These are phyloP conservation scores for Rhytidhysteron rufulum DNA, from an alignment of 2,329 filamentous ascomycete species.

Conservation along the genomic window DNA sequence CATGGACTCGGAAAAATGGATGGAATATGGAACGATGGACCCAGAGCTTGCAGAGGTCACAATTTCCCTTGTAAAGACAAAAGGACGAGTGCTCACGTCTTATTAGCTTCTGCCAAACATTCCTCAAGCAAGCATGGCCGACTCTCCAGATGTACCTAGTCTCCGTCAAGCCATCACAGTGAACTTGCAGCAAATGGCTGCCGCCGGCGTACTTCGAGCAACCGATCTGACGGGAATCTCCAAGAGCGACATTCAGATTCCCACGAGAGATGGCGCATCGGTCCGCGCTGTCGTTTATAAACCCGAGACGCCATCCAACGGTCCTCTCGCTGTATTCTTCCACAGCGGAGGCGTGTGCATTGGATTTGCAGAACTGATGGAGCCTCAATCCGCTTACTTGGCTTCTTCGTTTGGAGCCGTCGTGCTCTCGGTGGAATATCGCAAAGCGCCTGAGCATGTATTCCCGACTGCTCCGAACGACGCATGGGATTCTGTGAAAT, in stretches of 20 bases:
- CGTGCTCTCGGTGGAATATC: slow-evolving; percentile 52
- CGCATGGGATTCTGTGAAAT: slow-evolving; percentile 44
- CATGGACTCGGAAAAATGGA: neutral
- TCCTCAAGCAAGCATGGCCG: slow-evolving; percentile 3
- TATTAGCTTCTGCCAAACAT: neutral
- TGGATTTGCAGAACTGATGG: slow-evolving; percentile 11
- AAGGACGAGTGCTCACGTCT: neutral
- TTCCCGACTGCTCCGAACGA: slow-evolving; percentile 51
- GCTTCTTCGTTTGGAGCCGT: slow-evolving; percentile 14
- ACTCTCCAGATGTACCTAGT: slow-evolving; percentile 1
- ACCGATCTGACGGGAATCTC: slow-evolving; percentile 8
- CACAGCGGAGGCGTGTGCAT: slow-evolving; percentile 17
- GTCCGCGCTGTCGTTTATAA: slow-evolving; percentile 10
- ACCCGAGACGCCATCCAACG: neutral
- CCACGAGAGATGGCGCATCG: slow-evolving; percentile 8
- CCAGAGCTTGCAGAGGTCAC: slow-evolving; percentile 1
- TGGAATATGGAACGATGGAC: slow-evolving; percentile 1
- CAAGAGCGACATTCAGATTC: slow-evolving; percentile 13
- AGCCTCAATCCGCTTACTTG: slow-evolving; percentile 4
- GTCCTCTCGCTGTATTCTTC: slow-evolving; percentile 15
- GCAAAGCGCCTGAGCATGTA: slow-evolving; percentile 48
- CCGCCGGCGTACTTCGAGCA: slow-evolving; percentile 7
- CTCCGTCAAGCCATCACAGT: slow-evolving; percentile 5
- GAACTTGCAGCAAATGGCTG: slow-evolving; percentile 5
- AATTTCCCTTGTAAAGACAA: neutral